Conservation (phyloP, 768 basidiomycete genomes). For the Boletus reticulatus region DNA sequence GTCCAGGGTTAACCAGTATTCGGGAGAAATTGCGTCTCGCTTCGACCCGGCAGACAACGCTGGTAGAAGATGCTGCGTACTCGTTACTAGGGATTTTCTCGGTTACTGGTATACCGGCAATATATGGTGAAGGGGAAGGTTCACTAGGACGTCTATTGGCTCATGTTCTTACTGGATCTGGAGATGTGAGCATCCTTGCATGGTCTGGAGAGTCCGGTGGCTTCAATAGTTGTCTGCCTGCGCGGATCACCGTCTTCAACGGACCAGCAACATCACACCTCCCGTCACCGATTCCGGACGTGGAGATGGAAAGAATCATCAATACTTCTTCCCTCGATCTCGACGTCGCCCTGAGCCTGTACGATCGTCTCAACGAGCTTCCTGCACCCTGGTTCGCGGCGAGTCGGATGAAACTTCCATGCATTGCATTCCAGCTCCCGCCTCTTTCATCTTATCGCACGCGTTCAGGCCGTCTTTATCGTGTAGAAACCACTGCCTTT, state of each 20-base stretch:
- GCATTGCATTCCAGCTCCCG: background rate
- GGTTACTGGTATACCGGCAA: background rate
- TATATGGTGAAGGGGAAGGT: background rate
- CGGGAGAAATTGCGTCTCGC: background rate
- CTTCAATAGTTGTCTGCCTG: background rate
- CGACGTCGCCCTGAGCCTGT: background rate
- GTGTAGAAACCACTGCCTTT: background rate
- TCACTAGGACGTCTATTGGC: background rate
- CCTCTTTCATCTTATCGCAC: background rate
- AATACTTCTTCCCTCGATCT: background rate
- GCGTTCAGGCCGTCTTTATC: background rate
- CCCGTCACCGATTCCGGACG: background rate
- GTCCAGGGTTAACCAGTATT: background rate
- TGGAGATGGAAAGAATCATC: background rate
- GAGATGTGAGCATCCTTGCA: constrained; percentile 4
- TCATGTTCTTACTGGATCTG: background rate
- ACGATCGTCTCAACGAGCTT: background rate
- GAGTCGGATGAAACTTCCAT: background rate
- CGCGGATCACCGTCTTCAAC: too few species aligned
- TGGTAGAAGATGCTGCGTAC: background rate
- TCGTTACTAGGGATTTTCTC: background rate
- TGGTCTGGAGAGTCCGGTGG: constrained; percentile 1
- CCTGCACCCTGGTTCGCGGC: background rate
- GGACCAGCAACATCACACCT: background rate
- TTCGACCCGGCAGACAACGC: background rate